phyloP scores from a whole-genome alignment of 257 asterid genomes.

The Salvia rosmarinus region DNA sequence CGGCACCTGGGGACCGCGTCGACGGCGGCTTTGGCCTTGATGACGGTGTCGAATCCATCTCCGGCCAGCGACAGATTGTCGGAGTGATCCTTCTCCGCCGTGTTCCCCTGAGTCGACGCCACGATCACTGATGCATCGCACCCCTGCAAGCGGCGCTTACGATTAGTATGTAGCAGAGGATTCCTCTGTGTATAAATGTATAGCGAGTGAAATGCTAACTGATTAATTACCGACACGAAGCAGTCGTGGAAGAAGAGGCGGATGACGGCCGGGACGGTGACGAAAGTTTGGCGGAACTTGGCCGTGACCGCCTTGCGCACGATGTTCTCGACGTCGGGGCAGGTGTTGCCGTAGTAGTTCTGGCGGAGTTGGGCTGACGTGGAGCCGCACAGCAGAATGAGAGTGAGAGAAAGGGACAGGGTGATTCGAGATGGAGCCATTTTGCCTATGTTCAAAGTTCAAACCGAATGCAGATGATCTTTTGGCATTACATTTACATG shows the following conservation, averaged over 20 bases:
- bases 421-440: slow-evolving; percentile 47
- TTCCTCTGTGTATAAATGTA: too few species aligned
- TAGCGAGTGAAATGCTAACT: too few species aligned
- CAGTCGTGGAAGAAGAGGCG: slow-evolving; percentile 92
- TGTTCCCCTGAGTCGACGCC: slow-evolving; percentile 63
- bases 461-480: too few species aligned
- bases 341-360: slow-evolving; percentile 54
- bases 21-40: slow-evolving; percentile 83
- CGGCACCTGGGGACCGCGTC: slow-evolving; percentile 60
- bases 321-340: slow-evolving; percentile 75
- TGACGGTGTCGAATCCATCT: slow-evolving; percentile 87
- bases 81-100: slow-evolving; percentile 81
- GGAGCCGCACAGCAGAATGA: slow-evolving; percentile 37
- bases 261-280: slow-evolving; percentile 65
- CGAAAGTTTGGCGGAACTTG: slow-evolving; percentile 67
- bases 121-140: slow-evolving; percentile 82
- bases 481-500: slow-evolving; percentile 5
- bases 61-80: slow-evolving; percentile 93
- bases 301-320: slow-evolving; percentile 55
- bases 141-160: too few species aligned
- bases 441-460: too few species aligned
- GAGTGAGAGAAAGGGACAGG: slow-evolving; percentile 34
- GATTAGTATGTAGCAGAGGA: too few species aligned
- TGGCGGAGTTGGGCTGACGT: slow-evolving; percentile 54
- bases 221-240: slow-evolving; percentile 62